phyloP scores from a whole-genome alignment of 2,329 filamentous ascomycete species.

The Chrysoporthe cubensis region DNA sequence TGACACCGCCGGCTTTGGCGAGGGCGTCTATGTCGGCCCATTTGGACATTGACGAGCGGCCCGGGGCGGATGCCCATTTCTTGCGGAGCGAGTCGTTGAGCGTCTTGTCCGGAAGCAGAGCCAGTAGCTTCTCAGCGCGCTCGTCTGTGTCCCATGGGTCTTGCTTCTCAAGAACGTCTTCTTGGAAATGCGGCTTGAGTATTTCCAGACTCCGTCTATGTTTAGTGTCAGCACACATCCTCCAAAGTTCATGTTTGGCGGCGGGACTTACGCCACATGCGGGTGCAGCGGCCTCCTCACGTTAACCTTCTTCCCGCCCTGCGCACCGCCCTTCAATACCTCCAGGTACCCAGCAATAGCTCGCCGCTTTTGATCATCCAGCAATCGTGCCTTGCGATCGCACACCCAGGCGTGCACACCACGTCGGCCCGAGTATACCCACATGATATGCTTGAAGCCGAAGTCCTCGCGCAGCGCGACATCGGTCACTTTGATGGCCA shows the following conservation, averaged over 20 bases:
- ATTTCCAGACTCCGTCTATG: conserved; percentile 79
- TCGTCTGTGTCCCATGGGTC: conserved; percentile 79
- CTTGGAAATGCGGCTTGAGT: conserved; percentile 81
- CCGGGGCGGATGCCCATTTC: conserved; percentile 88
- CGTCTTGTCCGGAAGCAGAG: conserved; percentile 79
- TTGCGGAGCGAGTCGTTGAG: conserved; percentile 79
- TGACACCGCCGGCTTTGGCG: conserved; percentile 73
- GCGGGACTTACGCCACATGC: conserved; percentile 68
- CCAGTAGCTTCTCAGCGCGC: conserved; percentile 76
- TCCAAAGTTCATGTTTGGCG: background rate
- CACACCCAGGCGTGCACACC: conserved; percentile 99
- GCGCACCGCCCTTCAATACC: conserved; percentile 82
- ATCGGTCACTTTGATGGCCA: conserved; percentile 95
- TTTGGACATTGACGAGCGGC: conserved; percentile 76
- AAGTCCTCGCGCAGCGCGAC: conserved; percentile 88
- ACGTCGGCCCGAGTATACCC: conserved; percentile 97
- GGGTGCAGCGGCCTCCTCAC: conserved; percentile 84
- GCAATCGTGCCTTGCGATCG: conserved; percentile 79
- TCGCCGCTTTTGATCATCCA: conserved; percentile 84
- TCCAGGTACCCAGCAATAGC: conserved; percentile 91
- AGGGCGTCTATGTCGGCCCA: conserved; percentile 93
- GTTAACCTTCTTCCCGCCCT: conserved; percentile 87
- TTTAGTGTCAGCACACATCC: conserved; percentile 27
- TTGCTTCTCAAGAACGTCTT: conserved; percentile 80
- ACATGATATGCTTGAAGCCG: conserved; percentile 94